These are phyloP conservation scores for Andrographis paniculata DNA, from an alignment of 305 asterid species.

Conservation along the genomic window DNA sequence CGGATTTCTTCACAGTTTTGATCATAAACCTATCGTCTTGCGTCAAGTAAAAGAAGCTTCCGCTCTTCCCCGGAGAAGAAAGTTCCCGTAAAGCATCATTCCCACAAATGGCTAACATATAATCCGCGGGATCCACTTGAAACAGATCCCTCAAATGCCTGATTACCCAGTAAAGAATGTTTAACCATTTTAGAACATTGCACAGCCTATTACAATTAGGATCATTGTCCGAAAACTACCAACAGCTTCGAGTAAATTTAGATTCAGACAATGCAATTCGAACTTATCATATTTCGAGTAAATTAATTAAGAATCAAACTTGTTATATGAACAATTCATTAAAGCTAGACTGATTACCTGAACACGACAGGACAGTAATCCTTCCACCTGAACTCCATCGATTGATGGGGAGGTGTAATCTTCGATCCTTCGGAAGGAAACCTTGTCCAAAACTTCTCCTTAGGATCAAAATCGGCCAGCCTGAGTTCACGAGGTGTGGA, in stretches of 20 bases:
- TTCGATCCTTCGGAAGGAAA: constrained; percentile 79
- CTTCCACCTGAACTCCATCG: constrained; percentile 79
- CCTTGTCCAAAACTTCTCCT: constrained; percentile 84
- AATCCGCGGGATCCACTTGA: constrained; percentile 92
- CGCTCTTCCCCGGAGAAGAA: constrained; percentile 95
- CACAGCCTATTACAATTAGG: too few relatives aligned
- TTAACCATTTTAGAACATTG: background rate
- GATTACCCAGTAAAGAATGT: background rate
- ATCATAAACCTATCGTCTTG: constrained; percentile 88
- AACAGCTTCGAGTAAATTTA: too few relatives aligned
- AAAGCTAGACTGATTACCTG: too few relatives aligned
- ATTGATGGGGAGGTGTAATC: constrained; percentile 53
- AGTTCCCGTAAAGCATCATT: constrained; percentile 91
- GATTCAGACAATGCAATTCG: too few relatives aligned
- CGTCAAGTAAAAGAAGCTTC: constrained; percentile 90
- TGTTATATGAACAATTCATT: too few relatives aligned
- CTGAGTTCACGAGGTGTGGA: constrained; percentile 44
- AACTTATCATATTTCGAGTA: too few relatives aligned
- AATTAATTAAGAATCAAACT: too few relatives aligned
- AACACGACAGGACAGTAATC: constrained; percentile 89
- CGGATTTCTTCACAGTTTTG: constrained; percentile 85
- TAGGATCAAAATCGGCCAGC: constrained; percentile 72
- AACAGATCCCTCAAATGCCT: constrained; percentile 25
- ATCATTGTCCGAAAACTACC: too few relatives aligned
- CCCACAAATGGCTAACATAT: constrained; percentile 91